Evolutionary conservation across 2,329 filamentous ascomycete genomes (phyloP), one percentile per base, ranked within the genome.

Genomic region (Aureobasidium sp.): DNA sequence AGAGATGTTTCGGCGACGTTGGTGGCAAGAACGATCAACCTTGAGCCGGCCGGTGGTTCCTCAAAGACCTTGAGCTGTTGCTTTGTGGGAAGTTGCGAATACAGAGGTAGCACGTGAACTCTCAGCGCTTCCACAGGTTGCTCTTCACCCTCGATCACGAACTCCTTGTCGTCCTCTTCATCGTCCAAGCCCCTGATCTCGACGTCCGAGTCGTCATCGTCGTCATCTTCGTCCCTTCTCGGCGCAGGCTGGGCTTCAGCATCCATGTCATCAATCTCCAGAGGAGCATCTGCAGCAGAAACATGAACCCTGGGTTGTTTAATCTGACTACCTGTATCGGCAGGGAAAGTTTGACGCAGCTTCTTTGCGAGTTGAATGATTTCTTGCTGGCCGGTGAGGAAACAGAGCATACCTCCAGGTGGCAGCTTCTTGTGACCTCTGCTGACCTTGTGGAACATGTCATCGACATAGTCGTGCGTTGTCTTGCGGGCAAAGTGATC

Each of bases 1-100:
- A 99, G 81, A 82, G 89, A 95, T 0, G 94, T 99, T 74, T 99
- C 94, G 0, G 94, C 94, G 46, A 99, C 90, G 73, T 99, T 99
- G 45, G 94, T 99, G 0, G 94, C 91, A 42, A 99, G 76, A 4
- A 99, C 88, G 55, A 99, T 89, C 25, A 94, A 81, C 9, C 94
- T 85, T 9, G 88, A 88, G 17, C 88, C 89, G 60, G 92, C 88
- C 0, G 93, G 92, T 13, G 66, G 63, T 0, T 87, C 80, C 64
- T 96, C 87, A 67, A 99, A 99, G 10, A 99, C 90, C 62, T 85
- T 84, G 70, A 96, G 81, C 74, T 99, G 94, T 68, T 97, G 91
- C 66, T 86, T 87, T 2, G 92, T 95, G 0, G 93, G 90, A 0
- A 99, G 78, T 57, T 96, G 83, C 2, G 94, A 97, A 74, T 96